A percentile compares a stretch with the other conserved stretches of the same genome.
Conservation (phyloP, 1,139 yeast species). For the Torulaspora globosa region DNA sequence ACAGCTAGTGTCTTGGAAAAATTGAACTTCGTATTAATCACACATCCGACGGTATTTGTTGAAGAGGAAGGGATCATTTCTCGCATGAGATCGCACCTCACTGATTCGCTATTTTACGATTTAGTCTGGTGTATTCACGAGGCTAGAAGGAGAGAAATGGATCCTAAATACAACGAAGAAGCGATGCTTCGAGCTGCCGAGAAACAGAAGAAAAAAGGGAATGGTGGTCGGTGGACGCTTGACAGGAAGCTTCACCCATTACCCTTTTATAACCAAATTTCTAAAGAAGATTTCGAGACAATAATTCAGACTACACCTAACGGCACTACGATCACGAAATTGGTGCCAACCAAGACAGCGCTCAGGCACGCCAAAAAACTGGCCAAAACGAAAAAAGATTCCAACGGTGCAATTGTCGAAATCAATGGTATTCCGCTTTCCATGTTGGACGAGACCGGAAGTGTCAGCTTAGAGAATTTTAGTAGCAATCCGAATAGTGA, state of each 20-base stretch:
- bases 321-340: constrained; percentile 85
- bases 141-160: constrained; percentile 70
- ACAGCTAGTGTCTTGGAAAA: constrained; percentile 92
- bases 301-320: constrained; percentile 84
- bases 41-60: constrained; percentile 79
- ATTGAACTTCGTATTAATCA: constrained; percentile 77
- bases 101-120: constrained; percentile 88
- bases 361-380: constrained; percentile 40
- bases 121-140: constrained; percentile 94
- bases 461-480: constrained; percentile 39
- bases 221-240: constrained; percentile 14
- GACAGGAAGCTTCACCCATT: constrained; percentile 55
- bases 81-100: constrained; percentile 86
- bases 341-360: constrained; percentile 82
- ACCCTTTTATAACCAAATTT: constrained; percentile 90
- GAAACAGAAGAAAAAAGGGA: constrained; percentile 25
- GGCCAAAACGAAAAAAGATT: constrained; percentile 35
- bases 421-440: constrained; percentile 79
- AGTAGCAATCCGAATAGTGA: background rate
- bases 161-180: constrained; percentile 42
- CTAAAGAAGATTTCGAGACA: constrained; percentile 85
- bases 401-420: constrained; percentile 27
- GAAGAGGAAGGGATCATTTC: constrained; percentile 70
- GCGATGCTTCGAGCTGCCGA: constrained; percentile 35
- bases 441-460: constrained; percentile 78